Evolutionary conservation across 805 yeast species (phyloP).

Genomic region (Kluyveromyces nonfermentans): DNA sequence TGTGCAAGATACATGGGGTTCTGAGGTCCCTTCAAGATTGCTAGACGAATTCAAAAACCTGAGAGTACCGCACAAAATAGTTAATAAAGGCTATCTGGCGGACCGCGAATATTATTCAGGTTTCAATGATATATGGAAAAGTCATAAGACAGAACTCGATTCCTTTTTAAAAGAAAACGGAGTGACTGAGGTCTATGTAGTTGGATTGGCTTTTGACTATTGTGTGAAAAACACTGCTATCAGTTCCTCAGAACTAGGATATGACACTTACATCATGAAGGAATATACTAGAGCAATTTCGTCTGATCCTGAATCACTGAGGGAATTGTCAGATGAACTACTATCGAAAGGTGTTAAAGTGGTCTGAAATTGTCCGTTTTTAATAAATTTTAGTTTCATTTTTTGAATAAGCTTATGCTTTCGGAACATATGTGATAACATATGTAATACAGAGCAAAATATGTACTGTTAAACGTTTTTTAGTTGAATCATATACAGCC

Average conservation of each 20-base stretch:
- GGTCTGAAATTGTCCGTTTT: neutral
- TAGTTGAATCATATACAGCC: too few species aligned
- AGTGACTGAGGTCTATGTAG: slow-evolving; percentile 57
- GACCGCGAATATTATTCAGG: slow-evolving; percentile 86
- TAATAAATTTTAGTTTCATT: too few species aligned
- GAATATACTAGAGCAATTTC: slow-evolving; percentile 50
- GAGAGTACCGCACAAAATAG: slow-evolving; percentile 32
- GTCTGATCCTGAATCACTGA: slow-evolving; percentile 30
- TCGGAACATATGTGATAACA: too few species aligned
- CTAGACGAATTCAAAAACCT: slow-evolving; percentile 27
- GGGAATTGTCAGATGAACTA: slow-evolving; percentile 14
- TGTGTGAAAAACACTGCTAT: slow-evolving; percentile 75
- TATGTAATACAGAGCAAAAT: too few species aligned
- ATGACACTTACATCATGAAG: slow-evolving; percentile 49
- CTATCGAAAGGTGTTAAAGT: slow-evolving; percentile 5
- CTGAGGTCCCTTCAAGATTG: slow-evolving; percentile 48
- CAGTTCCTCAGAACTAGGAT: slow-evolving; percentile 57
- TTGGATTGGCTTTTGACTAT: slow-evolving; percentile 79
- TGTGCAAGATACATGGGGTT: slow-evolving; percentile 60
- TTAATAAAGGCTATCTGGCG: slow-evolving; percentile 60
- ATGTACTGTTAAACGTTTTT: too few species aligned
- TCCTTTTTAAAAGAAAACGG: slow-evolving; percentile 35
- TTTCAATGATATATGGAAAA: slow-evolving; percentile 69
- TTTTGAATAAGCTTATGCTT: too few species aligned
- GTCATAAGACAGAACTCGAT: slow-evolving; percentile 59